These are phyloP conservation scores for Penicillium hesseltinei DNA, from an alignment of 2,329 filamentous ascomycete species.

Conservation along the genomic window DNA sequence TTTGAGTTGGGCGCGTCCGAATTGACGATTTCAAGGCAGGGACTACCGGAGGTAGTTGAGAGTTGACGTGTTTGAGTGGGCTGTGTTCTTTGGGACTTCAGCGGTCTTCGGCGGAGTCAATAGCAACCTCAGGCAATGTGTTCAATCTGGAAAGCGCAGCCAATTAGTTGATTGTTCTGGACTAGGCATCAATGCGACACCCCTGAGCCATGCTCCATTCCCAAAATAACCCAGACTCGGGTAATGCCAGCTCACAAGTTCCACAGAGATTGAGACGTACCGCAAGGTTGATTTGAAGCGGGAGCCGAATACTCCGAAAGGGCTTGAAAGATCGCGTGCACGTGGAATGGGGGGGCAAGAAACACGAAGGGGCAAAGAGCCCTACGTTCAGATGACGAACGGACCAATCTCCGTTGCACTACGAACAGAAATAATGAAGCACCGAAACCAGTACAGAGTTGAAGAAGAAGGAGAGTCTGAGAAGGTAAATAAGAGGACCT, in stretches of 20 bases:
- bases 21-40: constrained; percentile 11
- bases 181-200: not conserved
- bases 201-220: not conserved
- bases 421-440: not conserved
- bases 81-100: not conserved
- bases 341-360: constrained; percentile 21
- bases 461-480: constrained; percentile 9
- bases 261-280: constrained; percentile 15
- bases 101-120: not conserved
- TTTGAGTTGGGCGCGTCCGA: not conserved
- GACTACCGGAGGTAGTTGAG: constrained; percentile 11
- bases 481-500: constrained; percentile 11
- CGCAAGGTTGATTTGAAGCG: constrained; percentile 6
- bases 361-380: constrained; percentile 10
- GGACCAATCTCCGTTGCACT: constrained; percentile 1
- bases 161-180: constrained; percentile 7
- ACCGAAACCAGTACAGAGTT: not conserved
- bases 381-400: constrained; percentile 10
- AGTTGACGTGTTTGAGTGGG: not conserved
- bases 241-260: not conserved
- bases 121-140: not conserved
- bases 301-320: constrained; percentile 23
- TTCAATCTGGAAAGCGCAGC: not conserved
- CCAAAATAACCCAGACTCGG: not conserved
- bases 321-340: constrained; percentile 17